Base-by-base conservation (phyloP, 2,329 filamentous ascomycete species). In the Sclerotinia subarctica region DNA sequence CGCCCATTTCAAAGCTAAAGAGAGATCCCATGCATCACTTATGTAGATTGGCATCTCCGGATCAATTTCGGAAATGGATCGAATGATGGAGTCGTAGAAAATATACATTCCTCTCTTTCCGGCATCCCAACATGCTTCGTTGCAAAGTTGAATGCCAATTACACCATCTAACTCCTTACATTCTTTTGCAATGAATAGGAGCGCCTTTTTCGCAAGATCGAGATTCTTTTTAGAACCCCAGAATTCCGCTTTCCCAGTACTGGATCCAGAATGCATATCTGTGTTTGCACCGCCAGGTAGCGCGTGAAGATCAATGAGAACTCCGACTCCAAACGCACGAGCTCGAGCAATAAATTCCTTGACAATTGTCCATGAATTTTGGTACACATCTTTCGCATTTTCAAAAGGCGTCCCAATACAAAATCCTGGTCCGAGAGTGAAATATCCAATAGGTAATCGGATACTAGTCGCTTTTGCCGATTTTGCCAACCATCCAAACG, bases 401-500 rank as follows among this genome's bases (percentile, higher is more conserved):
- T 82, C 80, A 75, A 88, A 88, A 0, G 82, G 80, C 0, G 85
- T 87, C 2, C 79, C 79, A 15, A 77, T 72, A 69, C 82, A 84
- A 72, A 83, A 87, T 1, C 78, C 74, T 0, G 81, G 79, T 0
- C 84, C 84, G 6, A 88, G 80, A 5, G 82, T 84, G 73, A 83
- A 88, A 75, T 86, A 87, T 3, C 86, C 86, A 64, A 89, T 83
- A 0, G 86, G 86, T 24, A 89, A 75, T n/a, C 86, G 81, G 53
- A 88, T 81, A 21, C 83, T 83, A 5, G 84, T 88, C 72, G 84
- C 85, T 64, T 81, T 82, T 2, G 83, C 85, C 35, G 81, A 77
- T 21, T 82, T 80, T 7, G 78, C 78, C 32, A 88, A 78, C 82
- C 83, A 88, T 21, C 80, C 76, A 29, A 86, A 79, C 72, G 87